Evolutionary conservation across 2,329 filamentous ascomycete genomes (phyloP), one percentile per base, ranked within the genome.

Genomic region (Calonectria crousiana): DNA sequence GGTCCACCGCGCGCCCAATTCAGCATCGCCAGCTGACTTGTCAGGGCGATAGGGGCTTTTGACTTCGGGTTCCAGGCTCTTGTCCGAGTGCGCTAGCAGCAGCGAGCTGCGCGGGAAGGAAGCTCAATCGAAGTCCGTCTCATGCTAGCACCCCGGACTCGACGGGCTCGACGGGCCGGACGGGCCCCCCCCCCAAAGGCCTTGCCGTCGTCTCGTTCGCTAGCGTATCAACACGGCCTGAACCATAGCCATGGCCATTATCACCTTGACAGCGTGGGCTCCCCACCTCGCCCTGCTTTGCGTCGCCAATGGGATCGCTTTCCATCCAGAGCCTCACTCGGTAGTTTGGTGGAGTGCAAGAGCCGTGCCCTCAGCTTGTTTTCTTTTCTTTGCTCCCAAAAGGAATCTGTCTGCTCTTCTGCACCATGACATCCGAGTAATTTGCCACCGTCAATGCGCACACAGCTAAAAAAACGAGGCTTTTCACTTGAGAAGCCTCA

Each of bases 161-260:
- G 56, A 62, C 56, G 56, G 56, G 56, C 44, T 47, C 20, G 44
- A 47, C 44, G 56, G 56, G 34, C 56, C 56, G 56, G 56, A 44
- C 36, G 56, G 56, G 56, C 41, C 34, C 32, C 34, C 23, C 44
- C 32, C 34, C 23, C 44, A 2, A n/a, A 62, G 14, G 56, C 56
- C 56, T 34, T 38, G 23, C 30, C 26, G 6, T 36, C 34, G 34
- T 47, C 44, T 47, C 44, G 3, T 26, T 62, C 23, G n/a, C 56
- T 62, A 41, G 56, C 56, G 56, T 36, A 32, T 56, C 52, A 56
- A 30, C 16, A 16, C 52, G 52, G 56, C 18, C 56, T 56, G 52
- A 47, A 47, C 44, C 44, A 47, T 47, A 47, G 44, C 2, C 20
- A n/a, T 47, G 20, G 11, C 44, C 44, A 47, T 47, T 47, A 47